phyloP scores from a whole-genome alignment of 805 yeast genomes.

The Saccharomycopsis fibuligera region DNA sequence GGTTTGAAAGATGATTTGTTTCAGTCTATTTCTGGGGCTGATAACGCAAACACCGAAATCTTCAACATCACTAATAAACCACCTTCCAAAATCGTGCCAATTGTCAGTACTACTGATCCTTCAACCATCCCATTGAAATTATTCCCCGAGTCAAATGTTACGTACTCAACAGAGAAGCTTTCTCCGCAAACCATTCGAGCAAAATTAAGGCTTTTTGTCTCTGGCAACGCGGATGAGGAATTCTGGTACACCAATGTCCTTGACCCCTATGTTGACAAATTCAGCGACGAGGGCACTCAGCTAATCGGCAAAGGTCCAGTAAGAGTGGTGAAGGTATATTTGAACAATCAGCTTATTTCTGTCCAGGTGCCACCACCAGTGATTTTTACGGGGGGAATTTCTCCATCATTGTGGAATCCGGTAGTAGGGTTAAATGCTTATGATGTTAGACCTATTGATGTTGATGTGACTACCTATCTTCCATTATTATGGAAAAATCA shows the following conservation, averaged over 20 bases:
- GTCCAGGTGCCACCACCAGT: slow-evolving; percentile 64
- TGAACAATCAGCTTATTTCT: slow-evolving; percentile 54
- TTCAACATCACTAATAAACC: slow-evolving; percentile 37
- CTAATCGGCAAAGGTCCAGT: slow-evolving; percentile 69
- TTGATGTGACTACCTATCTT: slow-evolving; percentile 64
- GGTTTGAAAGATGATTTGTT: slow-evolving; percentile 20
- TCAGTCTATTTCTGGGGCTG: slow-evolving; percentile 37
- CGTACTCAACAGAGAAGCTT: no score
- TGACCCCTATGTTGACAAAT: slow-evolving; percentile 40
- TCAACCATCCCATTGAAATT: slow-evolving; percentile 37
- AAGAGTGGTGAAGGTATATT: slow-evolving; percentile 56
- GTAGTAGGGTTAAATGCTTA: slow-evolving; percentile 68
- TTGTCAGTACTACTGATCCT: slow-evolving; percentile 24
- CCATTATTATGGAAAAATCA: slow-evolving; percentile 53
- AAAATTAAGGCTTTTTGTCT: slow-evolving; percentile 50
- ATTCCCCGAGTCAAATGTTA: slow-evolving; percentile 50
- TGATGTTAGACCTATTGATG: slow-evolving; percentile 61
- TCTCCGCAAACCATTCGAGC: no score
- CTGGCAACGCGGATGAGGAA: slow-evolving; percentile 78
- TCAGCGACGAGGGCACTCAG: slow-evolving; percentile 33
- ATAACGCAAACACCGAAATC: slow-evolving; percentile 24
- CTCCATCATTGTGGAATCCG: slow-evolving; percentile 78
- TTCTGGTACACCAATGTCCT: slow-evolving; percentile 69
- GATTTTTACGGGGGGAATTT: slow-evolving; percentile 72
- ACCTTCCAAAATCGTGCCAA: slow-evolving; percentile 31